Evolutionary conservation across 2,329 filamentous ascomycete genomes (phyloP).

Genomic region (Cladosporium sp.): DNA sequence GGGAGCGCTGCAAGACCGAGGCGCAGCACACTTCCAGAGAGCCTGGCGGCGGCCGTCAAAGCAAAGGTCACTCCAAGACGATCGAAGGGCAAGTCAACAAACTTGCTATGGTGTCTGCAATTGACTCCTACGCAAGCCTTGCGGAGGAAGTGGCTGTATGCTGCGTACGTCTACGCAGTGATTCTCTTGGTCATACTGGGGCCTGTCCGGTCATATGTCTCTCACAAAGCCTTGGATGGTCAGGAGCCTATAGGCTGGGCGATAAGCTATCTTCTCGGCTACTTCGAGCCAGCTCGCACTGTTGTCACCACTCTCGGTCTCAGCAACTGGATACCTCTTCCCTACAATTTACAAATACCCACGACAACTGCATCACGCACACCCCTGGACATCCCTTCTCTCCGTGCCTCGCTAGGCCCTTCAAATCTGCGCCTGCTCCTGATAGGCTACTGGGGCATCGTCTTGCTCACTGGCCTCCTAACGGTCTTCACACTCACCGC

Average conservation of each 20-base stretch:
- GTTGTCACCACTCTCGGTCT: constrained; percentile 65
- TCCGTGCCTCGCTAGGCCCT: constrained; percentile 62
- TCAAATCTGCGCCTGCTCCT: constrained; percentile 79
- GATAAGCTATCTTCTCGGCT: constrained; percentile 80
- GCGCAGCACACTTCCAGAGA: constrained; percentile 20
- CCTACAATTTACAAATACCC: constrained; percentile 28
- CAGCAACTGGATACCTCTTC: constrained; percentile 71
- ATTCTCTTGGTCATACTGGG: constrained; percentile 64
- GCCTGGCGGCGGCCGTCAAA: neutral
- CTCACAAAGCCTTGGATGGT: constrained; percentile 60
- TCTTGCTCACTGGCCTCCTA: constrained; percentile 67
- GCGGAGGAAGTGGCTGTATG: constrained; percentile 77
- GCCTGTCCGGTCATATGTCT: constrained; percentile 68
- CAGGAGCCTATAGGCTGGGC: constrained; percentile 91
- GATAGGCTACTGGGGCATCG: constrained; percentile 65
- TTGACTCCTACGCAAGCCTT: constrained; percentile 75
- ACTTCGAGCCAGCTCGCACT: constrained; percentile 67
- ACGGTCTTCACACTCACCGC: constrained; percentile 76
- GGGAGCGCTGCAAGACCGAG: constrained; percentile 13
- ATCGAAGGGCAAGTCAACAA: constrained; percentile 56
- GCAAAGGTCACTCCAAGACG: constrained; percentile 7
- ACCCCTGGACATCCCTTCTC: constrained; percentile 57
- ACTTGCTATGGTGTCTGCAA: constrained; percentile 68
- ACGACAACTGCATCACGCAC: constrained; percentile 15
- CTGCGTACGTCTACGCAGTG: constrained; percentile 68